A percentile compares a stretch with the other conserved stretches of the same genome.
These are phyloP conservation scores for Rachicladosporium sp. DNA, from an alignment of 2,329 filamentous ascomycete species.

Conservation along the genomic window DNA sequence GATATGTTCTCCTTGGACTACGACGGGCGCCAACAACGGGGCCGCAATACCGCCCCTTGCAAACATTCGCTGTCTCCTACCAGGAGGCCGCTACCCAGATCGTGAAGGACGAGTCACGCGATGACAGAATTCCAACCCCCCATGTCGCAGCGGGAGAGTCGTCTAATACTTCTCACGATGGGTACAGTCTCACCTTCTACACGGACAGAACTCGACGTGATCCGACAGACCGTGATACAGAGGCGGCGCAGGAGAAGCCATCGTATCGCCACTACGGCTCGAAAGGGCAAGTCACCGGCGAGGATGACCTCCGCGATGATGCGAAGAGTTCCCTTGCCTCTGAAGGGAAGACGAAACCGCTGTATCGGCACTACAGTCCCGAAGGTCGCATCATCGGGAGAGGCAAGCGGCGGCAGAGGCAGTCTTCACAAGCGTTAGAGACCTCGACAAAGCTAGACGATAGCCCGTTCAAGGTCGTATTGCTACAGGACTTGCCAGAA, in stretches of 20 bases:
- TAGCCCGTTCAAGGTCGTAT: constrained; percentile 3
- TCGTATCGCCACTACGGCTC: no score
- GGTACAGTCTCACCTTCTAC: no score
- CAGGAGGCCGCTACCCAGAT: no score
- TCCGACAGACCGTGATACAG: no score
- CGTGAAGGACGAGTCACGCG: no score
- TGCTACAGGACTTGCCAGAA: constrained; percentile 5
- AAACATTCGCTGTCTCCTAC: background rate
- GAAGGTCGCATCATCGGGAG: constrained; percentile 15
- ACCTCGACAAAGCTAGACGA: constrained; percentile 1
- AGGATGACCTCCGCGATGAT: background rate
- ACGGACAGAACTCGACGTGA: no score
- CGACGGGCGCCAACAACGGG: background rate
- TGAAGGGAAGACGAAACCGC: background rate
- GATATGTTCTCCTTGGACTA: constrained; percentile 6
- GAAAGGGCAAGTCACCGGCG: no score
- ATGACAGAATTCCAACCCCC: no score
- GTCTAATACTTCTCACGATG: no score
- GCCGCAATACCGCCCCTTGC: background rate
- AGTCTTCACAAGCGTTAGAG: constrained; percentile 11
- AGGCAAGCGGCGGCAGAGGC: constrained; percentile 15
- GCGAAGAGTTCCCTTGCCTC: background rate
- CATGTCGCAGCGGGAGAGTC: no score
- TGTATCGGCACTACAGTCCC: background rate
- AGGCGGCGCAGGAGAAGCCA: no score